Base-by-base conservation (phyloP, 768 basidiomycete species). In the Royoungia palumana region DNA sequence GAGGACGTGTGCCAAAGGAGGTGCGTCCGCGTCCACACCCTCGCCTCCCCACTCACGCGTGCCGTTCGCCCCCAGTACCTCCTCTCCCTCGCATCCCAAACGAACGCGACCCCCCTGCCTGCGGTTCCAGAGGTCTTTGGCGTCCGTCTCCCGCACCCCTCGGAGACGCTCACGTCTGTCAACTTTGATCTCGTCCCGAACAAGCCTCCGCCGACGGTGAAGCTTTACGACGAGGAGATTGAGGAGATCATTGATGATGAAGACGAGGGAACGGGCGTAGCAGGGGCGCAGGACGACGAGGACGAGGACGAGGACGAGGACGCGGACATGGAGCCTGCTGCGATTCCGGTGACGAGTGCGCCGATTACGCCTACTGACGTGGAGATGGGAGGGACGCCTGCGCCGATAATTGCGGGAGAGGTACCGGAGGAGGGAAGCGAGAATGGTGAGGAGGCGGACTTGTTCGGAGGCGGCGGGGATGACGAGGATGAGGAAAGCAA, bases 151-250 rank as follows among this genome's bases (percentile, higher is more conserved):
- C 90, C 90, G 2, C 77, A 78, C 12, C 47, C 70, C 20, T 55
- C 62, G n/a, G 87, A 92, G 11, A 84, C 87, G 49, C 76, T 93
- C 39, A 86, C 87, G 14, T 72, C 83, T 19, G 80, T 92, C 55
- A 85, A 92, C 74, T 93, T 93, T 71, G 87, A 93, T 61, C 78
- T 93, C 51, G 75, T 92, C 5, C 89, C 91, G 11, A 91, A 88
- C 67, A 83, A 85, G 64, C 87, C 89, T 1, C 88, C 90, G 4
- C 87, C 88, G 10, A 83, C 78, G 19, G 79, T 83, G 45, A 83
- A 81, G 58, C 70, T 87, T 21, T 89, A 83, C 52, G 86, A 89
- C 53, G 88, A 91, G 61, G 87, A 90, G 60, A 66, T 89, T 8
- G 89, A 92, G 54, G 89, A 91, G 58, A 80, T 89, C 6, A 32